Evolutionary conservation across 768 basidiomycete genomes (phyloP).

Genomic region (Trametes cinnabarina): DNA sequence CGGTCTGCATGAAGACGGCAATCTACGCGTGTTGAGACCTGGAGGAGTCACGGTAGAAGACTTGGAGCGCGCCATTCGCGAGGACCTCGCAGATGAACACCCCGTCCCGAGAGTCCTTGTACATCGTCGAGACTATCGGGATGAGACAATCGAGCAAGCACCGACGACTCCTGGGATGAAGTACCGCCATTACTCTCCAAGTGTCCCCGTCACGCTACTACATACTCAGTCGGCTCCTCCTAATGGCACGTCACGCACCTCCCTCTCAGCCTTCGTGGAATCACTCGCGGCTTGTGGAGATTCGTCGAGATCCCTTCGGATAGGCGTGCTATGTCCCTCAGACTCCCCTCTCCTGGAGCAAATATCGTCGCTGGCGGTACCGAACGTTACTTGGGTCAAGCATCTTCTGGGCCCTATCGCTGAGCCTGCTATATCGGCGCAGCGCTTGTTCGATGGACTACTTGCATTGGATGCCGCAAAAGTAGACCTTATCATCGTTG

Average conservation of each 20-base stretch:
- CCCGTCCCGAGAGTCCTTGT: slow-evolving; percentile 65
- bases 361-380: slow-evolving; percentile 21
- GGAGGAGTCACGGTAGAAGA: slow-evolving; percentile 93
- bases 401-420: slow-evolving; percentile 46
- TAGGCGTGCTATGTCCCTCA: slow-evolving; percentile 68
- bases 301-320: slow-evolving; percentile 34
- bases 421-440: slow-evolving; percentile 69
- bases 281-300: slow-evolving; percentile 36
- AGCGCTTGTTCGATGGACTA: slow-evolving; percentile 83
- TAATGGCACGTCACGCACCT: slow-evolving; percentile 28
- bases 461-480: slow-evolving; percentile 73
- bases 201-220: slow-evolving; percentile 79
- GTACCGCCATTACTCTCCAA: slow-evolving; percentile 94
- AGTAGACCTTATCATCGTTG: slow-evolving; percentile 81
- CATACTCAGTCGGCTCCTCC: slow-evolving; percentile 49
- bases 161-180: slow-evolving; percentile 99
- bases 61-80: slow-evolving; percentile 57
- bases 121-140: slow-evolving; percentile 74
- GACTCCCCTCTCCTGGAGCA: slow-evolving; percentile 45
- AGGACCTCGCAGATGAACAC: slow-evolving; percentile 34
- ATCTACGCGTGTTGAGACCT: slow-evolving; percentile 80
- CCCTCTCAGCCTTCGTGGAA: slow-evolving; percentile 40
- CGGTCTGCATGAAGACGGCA: slow-evolving; percentile 72
- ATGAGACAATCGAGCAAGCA: slow-evolving; percentile 63
- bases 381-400: slow-evolving; percentile 52